Conservation (phyloP, 176 grass and related monocot species). For the Echinochloa phyllopogon region DNA sequence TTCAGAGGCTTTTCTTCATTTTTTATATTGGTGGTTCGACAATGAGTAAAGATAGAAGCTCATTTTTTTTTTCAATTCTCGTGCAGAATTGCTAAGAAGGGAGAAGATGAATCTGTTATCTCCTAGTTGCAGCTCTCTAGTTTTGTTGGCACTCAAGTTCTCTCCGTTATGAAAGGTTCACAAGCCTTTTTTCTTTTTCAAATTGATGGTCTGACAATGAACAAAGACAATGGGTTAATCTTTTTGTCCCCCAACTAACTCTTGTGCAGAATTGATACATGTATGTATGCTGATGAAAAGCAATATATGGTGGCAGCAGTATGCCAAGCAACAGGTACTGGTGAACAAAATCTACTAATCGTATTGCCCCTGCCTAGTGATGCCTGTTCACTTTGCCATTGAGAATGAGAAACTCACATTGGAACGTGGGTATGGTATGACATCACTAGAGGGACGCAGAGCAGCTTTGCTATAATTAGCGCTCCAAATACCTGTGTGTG, state of each 20-base stretch:
- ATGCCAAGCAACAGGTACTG: not conserved
- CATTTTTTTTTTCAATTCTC: not conserved
- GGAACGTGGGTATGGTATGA: conserved; percentile 90
- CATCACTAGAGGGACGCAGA: conserved; percentile 84
- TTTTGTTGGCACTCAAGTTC: not conserved
- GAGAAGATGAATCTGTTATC: not conserved
- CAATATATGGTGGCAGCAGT: not conserved
- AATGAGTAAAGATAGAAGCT: not conserved
- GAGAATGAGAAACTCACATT: conserved; percentile 56
- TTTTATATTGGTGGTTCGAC: not conserved
- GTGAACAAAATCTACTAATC: not conserved
- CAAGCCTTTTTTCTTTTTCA: not conserved
- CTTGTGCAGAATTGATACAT: not conserved
- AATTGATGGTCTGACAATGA: not conserved
- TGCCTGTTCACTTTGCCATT: not conserved
- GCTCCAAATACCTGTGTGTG: conserved; percentile 79
- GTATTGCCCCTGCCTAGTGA: not conserved
- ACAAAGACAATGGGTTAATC: not conserved
- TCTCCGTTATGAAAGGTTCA: not conserved
- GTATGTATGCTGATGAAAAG: not conserved
- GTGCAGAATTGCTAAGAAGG: not conserved
- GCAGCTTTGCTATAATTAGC: conserved; percentile 81
- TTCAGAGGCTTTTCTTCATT: not conserved
- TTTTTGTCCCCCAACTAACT: not conserved
- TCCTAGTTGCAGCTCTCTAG: not conserved